A percentile compares a stretch with the other conserved stretches of the same genome.
Evolutionary conservation across 805 yeast genomes (phyloP).

Genomic region (Allodekkera sacchari): DNA sequence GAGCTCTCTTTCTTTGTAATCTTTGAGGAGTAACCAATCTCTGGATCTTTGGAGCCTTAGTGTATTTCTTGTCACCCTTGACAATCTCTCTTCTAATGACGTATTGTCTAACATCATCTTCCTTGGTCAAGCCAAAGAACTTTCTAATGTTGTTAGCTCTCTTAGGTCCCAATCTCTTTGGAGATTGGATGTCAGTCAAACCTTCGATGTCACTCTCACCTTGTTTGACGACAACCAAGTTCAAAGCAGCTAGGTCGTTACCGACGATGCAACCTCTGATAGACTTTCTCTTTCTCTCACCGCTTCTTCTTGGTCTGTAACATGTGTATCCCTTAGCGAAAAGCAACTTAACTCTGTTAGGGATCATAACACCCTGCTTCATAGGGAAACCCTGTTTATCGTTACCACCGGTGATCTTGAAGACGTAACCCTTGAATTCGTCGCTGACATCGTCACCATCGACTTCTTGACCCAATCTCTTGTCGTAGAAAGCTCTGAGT

Average conservation of each 20-base stretch:
- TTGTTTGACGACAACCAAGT: slow-evolving; percentile 91
- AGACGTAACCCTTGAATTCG: slow-evolving; percentile 98
- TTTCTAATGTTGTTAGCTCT: slow-evolving; percentile 99
- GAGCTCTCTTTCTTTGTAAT: slow-evolving; percentile 98
- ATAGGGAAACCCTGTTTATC: slow-evolving; percentile 99
- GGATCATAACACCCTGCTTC: slow-evolving; percentile 99
- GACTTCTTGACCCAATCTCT: slow-evolving; percentile 99
- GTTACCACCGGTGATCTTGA: slow-evolving; percentile 99
- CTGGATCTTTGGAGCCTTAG: slow-evolving; percentile 99
- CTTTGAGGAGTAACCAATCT: slow-evolving; percentile 99
- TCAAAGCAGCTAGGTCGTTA: slow-evolving; percentile 91
- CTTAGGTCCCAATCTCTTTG: slow-evolving; percentile 99
- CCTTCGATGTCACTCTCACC: slow-evolving; percentile 96
- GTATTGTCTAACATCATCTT: slow-evolving; percentile 82
- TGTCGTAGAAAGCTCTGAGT: slow-evolving; percentile 96
- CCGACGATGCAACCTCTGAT: slow-evolving; percentile 99
- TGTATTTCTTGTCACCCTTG: slow-evolving; percentile 97
- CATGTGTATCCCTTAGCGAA: slow-evolving; percentile 92
- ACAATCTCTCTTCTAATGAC: slow-evolving; percentile 97
- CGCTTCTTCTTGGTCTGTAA: slow-evolving; percentile 99
- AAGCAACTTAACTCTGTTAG: slow-evolving; percentile 97
- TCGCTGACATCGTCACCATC: slow-evolving; percentile 98
- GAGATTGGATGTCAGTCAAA: slow-evolving; percentile 87
- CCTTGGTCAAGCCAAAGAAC: slow-evolving; percentile 96
- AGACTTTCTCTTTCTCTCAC: slow-evolving; percentile 99